Base-by-base conservation (phyloP, 2,329 filamentous ascomycete genomes). In the Coniella vitis region DNA sequence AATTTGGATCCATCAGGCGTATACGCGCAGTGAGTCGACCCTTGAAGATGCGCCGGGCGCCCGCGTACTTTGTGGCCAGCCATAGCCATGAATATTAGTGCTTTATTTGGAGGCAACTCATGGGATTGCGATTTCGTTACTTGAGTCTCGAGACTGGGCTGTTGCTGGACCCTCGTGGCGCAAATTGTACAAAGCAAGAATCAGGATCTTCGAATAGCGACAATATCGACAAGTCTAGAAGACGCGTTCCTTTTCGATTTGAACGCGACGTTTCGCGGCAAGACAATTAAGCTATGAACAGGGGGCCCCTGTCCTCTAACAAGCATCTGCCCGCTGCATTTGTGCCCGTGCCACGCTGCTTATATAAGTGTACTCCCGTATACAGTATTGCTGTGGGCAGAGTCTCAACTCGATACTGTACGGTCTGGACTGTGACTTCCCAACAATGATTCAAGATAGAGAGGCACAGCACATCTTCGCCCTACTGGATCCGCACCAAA, bases 1-100 rank as follows among this genome's bases (percentile, higher is more conserved):
- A 98, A 76, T 59, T 86, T 87, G 57, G 78, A 79, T 54, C 94
- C 93, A 65, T 95, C 84, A 7, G 89, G 87, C 1, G 90, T 96
- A 68, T 97, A 97, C 55, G 86, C 80, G 57, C 94, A 83, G 58
- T 83, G 90, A 2, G 94, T 97, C 49, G 83, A 81, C 55, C 94
- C 94, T 47, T 87, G 84, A 3, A 89, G 90, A 68, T 98, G 81
- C 7, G 79, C 81, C n/a, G 84, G 83, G 53, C 84, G 74, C 49
- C 80, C 78, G 60, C 82, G 74, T 41, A 82, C 72, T 56, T 78
- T 75, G 20, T 65, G 64, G 41, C 64, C 63, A 55, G 66, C 63
- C 48, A 68, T 63, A 3, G 68, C 61, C 68, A 71, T 71, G 47
- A 17, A 38, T 31, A 49, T 17, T 12, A 42, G 10, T 3, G 16